Percentiles rank a stretch among this genome's conserved stretches.
Conservation (phyloP, 2,329 filamentous ascomycete species). For the Chalara sp. region DNA sequence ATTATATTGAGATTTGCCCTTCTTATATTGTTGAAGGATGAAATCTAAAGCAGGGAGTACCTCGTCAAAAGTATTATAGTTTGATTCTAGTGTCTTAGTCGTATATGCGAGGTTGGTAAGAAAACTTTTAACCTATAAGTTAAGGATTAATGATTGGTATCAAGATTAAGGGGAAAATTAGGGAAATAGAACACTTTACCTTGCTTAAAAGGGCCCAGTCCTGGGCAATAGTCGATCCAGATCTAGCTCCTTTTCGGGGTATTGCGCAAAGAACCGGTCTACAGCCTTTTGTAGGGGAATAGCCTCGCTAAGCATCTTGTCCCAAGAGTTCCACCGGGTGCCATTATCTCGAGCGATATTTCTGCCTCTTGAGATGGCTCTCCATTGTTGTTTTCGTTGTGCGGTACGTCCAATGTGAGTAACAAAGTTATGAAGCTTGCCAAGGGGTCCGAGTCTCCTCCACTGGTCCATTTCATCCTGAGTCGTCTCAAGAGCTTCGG, state of each 20-base stretch:
- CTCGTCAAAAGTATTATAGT: not conserved
- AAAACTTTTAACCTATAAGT: not conserved
- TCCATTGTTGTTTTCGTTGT: not conserved
- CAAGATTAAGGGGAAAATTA: too few relatives aligned
- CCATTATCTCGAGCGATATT: not conserved
- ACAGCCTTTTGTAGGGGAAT: too few relatives aligned
- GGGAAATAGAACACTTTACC: too few relatives aligned
- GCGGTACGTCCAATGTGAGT: not conserved
- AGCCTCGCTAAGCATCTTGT: not conserved
- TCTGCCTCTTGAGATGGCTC: not conserved
- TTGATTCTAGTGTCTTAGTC: not conserved
- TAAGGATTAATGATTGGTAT: too few relatives aligned
- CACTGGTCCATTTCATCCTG: not conserved
- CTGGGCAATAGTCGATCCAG: too few relatives aligned
- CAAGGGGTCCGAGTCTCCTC: not conserved
- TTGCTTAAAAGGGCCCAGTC: too few relatives aligned
- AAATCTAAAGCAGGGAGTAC: not conserved
- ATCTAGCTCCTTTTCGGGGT: too few relatives aligned
- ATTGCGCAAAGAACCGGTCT: too few relatives aligned
- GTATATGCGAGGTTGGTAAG: not conserved
- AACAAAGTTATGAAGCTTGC: not conserved
- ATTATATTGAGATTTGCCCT: not conserved
- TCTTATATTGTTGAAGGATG: not conserved
- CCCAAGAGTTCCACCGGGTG: not conserved
- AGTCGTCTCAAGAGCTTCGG: not conserved